Base-by-base conservation (phyloP, 2,329 filamentous ascomycete genomes). In the Sclerotinia spermophila region DNA sequence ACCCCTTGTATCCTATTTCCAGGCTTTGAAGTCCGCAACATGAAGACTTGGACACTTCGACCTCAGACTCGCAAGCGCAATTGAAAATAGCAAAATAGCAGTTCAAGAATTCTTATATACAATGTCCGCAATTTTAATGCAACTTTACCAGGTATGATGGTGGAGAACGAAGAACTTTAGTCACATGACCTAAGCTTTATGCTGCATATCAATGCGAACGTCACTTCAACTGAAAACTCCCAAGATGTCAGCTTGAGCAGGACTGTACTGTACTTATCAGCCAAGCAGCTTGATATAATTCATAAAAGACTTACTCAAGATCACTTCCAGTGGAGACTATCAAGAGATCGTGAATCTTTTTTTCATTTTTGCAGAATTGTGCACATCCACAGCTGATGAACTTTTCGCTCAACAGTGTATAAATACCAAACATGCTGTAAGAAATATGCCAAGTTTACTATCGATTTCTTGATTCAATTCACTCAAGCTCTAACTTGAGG, bases 1-100 rank as follows among this genome's bases (percentile, higher is more conserved):
- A 51, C 15, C n/a, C 45, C 45, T 27, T 51, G 24, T 24, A 51
- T 27, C 11, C 0, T 5, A 27, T 51, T 15, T 51, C 5, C 24
- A n/a, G 15, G 24, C 24, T 51, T 27, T 13, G 4, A 51, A 51
- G 24, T 51, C 45, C 24, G n/a, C 11, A 51, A 51, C 45, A 15
- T 15, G 0, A 51, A 27, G 11, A 24, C n/a, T 13, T n/a, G 21
- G 24, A 27, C n/a, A 4, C 45, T 4, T 51, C 4, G 11, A 51
- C 24, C 4, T n/a, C 45, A 1, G 4, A 1, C 0, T 51, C 24
- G 5, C 24, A 15, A 2, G 10, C 15, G n/a, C 5, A 51, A 3
- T 15, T 2, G 24, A 27, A 51, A 51, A 48, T 4, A 5, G 3
- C 24, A 3, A 48, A n/a, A 10, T n/a, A 51, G 15, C 1, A 5